phyloP scores from a whole-genome alignment of 495 filamentous ascomycete genomes.

The Haplographium delicatum region DNA sequence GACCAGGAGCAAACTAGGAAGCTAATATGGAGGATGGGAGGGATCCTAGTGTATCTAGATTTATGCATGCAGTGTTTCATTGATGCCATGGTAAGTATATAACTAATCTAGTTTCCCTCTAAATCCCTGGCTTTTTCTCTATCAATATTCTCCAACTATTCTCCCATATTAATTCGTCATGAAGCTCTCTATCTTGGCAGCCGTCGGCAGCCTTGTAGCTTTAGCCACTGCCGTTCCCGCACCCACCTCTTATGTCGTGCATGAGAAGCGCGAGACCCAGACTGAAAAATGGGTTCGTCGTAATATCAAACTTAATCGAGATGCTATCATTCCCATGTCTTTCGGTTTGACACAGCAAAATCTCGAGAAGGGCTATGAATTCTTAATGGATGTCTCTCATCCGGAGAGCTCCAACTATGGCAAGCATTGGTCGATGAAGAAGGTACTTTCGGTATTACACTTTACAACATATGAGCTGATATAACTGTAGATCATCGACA shows the following conservation, averaged over 20 bases:
- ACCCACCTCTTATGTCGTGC: slow-evolving; percentile 19
- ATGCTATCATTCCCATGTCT: slow-evolving; percentile 17
- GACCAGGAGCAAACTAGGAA: too few species aligned
- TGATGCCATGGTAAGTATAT: too few species aligned
- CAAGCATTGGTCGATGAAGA: slow-evolving; percentile 12
- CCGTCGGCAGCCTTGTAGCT: slow-evolving; percentile 5
- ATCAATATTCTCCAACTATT: too few species aligned
- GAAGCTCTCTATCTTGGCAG: slow-evolving; percentile 20
- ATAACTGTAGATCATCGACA: slow-evolving; percentile 1
- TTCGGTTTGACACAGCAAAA: slow-evolving; percentile 17
- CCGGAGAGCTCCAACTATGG: slow-evolving; percentile 12
- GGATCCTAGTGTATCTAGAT: too few species aligned
- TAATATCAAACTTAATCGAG: slow-evolving; percentile 11
- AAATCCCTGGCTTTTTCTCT: too few species aligned
- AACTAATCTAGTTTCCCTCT: too few species aligned
- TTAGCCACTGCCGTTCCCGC: slow-evolving; percentile 14
- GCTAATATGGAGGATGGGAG: too few species aligned
- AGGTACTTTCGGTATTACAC: slow-evolving; percentile 1
- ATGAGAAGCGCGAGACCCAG: slow-evolving; percentile 19
- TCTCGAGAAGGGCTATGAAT: slow-evolving; percentile 16
- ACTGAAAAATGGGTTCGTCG: slow-evolving; percentile 16
- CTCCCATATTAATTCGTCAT: too few species aligned
- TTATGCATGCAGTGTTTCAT: too few species aligned
- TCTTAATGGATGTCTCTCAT: slow-evolving; percentile 20
- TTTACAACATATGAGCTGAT: background rate